Evolutionary conservation across 208 protist species (phyloP).

Genomic region (Herpetomonas samuelpessoai): DNA sequence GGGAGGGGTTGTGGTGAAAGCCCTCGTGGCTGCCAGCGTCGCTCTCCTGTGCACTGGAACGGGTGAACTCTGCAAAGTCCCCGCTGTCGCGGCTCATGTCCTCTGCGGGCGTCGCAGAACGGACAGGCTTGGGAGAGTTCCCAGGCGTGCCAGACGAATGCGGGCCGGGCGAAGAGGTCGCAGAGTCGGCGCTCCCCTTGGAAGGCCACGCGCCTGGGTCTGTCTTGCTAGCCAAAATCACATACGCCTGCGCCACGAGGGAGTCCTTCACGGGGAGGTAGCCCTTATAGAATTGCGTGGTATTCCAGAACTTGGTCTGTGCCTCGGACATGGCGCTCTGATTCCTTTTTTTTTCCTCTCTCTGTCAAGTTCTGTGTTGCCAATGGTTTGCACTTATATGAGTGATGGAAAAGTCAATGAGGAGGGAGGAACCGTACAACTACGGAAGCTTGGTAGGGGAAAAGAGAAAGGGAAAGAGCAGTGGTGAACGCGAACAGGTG

Average conservation of each 20-base stretch:
- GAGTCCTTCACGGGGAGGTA: slow-evolving; percentile 61
- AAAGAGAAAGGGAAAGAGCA: no score
- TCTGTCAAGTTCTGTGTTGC: no score
- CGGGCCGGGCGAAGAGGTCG: slow-evolving; percentile 1
- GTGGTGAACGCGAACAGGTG: no score
- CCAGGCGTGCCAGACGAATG: slow-evolving; percentile 3
- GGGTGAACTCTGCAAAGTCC: not conserved
- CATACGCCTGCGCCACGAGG: slow-evolving; percentile 36
- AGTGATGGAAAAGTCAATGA: no score
- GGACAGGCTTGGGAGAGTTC: not conserved
- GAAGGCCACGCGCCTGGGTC: not conserved
- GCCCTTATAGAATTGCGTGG: slow-evolving; percentile 66
- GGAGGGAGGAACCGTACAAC: no score
- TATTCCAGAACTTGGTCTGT: slow-evolving; percentile 36
- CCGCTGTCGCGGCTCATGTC: not conserved
- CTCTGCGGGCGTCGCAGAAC: not conserved
- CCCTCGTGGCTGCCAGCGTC: not conserved
- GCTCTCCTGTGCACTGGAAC: not conserved
- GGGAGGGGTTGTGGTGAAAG: not conserved
- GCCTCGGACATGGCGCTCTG: slow-evolving; percentile 39
- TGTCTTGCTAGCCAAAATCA: slow-evolving; percentile 30
- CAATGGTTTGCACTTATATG: no score
- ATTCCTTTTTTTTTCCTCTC: no score
- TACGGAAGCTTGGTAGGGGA: no score
- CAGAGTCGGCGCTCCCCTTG: not conserved